Conservation (phyloP, 1,284 basidiomycete species). For the Paramarasmius palmivorus region DNA sequence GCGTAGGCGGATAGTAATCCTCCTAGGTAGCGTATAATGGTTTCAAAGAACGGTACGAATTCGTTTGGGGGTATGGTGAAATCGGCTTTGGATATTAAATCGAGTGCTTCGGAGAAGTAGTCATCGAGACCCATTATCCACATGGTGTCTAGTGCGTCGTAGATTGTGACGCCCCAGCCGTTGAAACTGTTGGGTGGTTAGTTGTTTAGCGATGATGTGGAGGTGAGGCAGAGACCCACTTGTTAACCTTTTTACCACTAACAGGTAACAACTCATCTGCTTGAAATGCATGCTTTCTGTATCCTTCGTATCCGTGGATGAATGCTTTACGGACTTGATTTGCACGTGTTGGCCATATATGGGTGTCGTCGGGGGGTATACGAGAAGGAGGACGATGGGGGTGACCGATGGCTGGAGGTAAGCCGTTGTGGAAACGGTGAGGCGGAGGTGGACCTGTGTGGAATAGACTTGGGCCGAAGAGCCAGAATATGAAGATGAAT, state of each 20-base stretch:
- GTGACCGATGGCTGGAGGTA: constrained; percentile 11
- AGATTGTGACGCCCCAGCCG: constrained; percentile 15
- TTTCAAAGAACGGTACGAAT: constrained; percentile 71
- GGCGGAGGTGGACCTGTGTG: not conserved
- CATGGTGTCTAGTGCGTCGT: constrained; percentile 63
- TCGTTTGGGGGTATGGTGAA: constrained; percentile 16
- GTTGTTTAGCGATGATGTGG: not conserved
- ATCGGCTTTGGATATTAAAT: constrained; percentile 7
- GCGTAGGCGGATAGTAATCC: constrained; percentile 76
- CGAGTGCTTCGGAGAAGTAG: constrained; percentile 15
- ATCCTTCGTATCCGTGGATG: constrained; percentile 63
- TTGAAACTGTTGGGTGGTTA: constrained; percentile 8
- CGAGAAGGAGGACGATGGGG: constrained; percentile 13
- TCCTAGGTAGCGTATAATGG: constrained; percentile 76
- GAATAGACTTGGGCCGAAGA: constrained; percentile 6
- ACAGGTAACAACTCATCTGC: constrained; percentile 66
- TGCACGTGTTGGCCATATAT: constrained; percentile 53
- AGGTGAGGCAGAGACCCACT: constrained; percentile 38
- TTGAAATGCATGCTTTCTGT: constrained; percentile 54
- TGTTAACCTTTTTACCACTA: constrained; percentile 44
- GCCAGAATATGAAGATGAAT: constrained; percentile 8
- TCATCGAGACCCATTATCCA: constrained; percentile 43
- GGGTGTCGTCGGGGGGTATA: not conserved
- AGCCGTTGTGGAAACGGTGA: not conserved
- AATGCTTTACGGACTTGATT: constrained; percentile 60